Evolutionary conservation across 306 rosid genomes (phyloP).

Genomic region (Sphenostylis stenocarpa): DNA sequence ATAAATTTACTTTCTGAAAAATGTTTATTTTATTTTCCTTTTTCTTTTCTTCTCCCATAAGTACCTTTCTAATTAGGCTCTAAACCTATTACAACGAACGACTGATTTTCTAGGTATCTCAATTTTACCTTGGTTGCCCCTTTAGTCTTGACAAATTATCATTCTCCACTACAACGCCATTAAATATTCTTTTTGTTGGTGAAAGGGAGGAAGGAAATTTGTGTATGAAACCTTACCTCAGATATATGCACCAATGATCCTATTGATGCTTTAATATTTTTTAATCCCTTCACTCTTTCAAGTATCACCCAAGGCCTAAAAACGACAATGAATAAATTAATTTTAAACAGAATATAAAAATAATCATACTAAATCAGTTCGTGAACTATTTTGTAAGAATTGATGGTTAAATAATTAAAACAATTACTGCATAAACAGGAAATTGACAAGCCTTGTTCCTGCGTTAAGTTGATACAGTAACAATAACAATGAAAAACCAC

Average conservation of each 20-base stretch:
- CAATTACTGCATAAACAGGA: background rate
- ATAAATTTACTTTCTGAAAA: too few species aligned
- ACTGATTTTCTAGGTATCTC: too few species aligned
- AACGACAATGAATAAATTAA: constrained; percentile 25
- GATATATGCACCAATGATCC: constrained; percentile 43
- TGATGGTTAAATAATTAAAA: constrained; percentile 1
- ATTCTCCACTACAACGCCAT: background rate
- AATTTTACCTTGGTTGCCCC: too few species aligned
- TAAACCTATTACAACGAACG: too few species aligned
- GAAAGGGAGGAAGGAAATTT: background rate
- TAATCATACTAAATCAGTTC: background rate
- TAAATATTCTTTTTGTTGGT: constrained; percentile 6
- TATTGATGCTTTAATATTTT: constrained; percentile 40
- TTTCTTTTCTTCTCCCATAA: too few species aligned
- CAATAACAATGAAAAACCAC: background rate
- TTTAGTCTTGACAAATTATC: background rate
- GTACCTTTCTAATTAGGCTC: too few species aligned
- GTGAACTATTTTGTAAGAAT: background rate
- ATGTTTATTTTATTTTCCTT: too few species aligned
- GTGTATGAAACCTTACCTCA: constrained; percentile 44
- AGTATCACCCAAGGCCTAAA: constrained; percentile 84
- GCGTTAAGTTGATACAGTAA: background rate
- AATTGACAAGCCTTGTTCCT: background rate
- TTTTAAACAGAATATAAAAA: constrained; percentile 11
- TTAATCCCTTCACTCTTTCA: constrained; percentile 39